These are phyloP conservation scores for Tephrocybe rancida DNA, from an alignment of 768 basidiomycete species.

Conservation along the genomic window DNA sequence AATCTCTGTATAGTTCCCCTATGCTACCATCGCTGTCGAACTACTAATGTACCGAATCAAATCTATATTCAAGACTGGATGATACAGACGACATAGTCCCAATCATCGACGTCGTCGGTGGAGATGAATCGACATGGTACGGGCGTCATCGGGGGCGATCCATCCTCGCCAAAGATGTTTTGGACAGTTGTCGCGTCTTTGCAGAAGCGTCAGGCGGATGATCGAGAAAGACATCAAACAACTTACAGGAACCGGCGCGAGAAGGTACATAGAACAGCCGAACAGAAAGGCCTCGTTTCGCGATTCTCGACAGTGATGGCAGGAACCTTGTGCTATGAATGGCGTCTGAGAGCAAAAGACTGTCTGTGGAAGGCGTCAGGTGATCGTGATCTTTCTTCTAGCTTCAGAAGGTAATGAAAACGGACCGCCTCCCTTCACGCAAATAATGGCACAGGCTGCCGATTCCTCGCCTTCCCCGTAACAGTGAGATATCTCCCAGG, in stretches of 20 bases:
- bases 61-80: conserved; percentile 28
- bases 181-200: conserved; percentile 24
- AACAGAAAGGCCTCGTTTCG: conserved; percentile 33
- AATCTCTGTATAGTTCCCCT: conserved; percentile 7
- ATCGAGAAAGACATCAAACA: neutral
- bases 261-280: conserved; percentile 47
- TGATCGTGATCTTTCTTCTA: neutral
- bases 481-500: conserved; percentile 50
- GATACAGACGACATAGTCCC: conserved; percentile 61
- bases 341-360: conserved; percentile 6
- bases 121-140: conserved; percentile 58
- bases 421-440: conserved; percentile 38
- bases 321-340: neutral
- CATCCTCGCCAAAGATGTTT: conserved; percentile 28
- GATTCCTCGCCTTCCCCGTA: conserved; percentile 35
- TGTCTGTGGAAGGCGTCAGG: conserved; percentile 10
- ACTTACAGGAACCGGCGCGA: conserved; percentile 30
- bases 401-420: neutral
- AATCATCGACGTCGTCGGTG: conserved; percentile 41
- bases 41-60: conserved; percentile 8
- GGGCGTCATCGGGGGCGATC: conserved; percentile 40
- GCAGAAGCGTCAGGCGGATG: neutral
- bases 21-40: neutral
- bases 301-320: neutral
- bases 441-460: conserved; percentile 47